Conservation (phyloP, 2,329 filamentous ascomycete genomes). For the Raffaelea albimanens region DNA sequence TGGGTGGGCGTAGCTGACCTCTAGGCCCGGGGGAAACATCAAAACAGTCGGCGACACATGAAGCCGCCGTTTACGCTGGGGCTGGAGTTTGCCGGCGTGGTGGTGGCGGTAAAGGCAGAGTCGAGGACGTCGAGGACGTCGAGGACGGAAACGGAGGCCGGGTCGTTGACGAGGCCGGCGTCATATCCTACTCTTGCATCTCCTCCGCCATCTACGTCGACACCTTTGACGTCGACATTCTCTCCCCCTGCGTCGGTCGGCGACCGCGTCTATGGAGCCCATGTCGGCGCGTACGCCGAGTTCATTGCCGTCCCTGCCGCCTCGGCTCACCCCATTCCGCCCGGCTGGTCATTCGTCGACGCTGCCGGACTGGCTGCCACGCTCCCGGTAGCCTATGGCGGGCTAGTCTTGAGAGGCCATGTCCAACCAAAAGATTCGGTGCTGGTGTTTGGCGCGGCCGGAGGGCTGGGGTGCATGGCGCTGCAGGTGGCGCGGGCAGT, state of each 20-base stretch:
- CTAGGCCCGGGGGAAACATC: slow-evolving; percentile 44
- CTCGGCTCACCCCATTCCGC: slow-evolving; percentile 33
- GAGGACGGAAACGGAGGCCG: no score
- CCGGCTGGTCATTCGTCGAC: slow-evolving; percentile 32
- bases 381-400: slow-evolving; percentile 44
- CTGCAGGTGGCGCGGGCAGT: slow-evolving; percentile 35
- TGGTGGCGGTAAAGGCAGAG: slow-evolving; percentile 26
- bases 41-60: slow-evolving; percentile 48
- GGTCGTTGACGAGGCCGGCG: no score
- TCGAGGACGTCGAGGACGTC: slow-evolving; percentile 15
- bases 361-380: slow-evolving; percentile 45
- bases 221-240: slow-evolving; percentile 9
- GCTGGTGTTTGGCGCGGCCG: slow-evolving; percentile 45
- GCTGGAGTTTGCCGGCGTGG: slow-evolving; percentile 49
- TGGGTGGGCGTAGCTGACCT: no score
- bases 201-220: slow-evolving; percentile 1
- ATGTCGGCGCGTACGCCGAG: slow-evolving; percentile 38
- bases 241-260: slow-evolving; percentile 28
- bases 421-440: slow-evolving; percentile 37
- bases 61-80: slow-evolving; percentile 49
- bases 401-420: slow-evolving; percentile 30
- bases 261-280: slow-evolving; percentile 42
- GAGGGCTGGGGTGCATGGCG: slow-evolving; percentile 45
- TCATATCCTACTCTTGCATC: no score
- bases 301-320: slow-evolving; percentile 32